Conservation (phyloP, 331 rosid genomes). For the Malus hybrid region DNA sequence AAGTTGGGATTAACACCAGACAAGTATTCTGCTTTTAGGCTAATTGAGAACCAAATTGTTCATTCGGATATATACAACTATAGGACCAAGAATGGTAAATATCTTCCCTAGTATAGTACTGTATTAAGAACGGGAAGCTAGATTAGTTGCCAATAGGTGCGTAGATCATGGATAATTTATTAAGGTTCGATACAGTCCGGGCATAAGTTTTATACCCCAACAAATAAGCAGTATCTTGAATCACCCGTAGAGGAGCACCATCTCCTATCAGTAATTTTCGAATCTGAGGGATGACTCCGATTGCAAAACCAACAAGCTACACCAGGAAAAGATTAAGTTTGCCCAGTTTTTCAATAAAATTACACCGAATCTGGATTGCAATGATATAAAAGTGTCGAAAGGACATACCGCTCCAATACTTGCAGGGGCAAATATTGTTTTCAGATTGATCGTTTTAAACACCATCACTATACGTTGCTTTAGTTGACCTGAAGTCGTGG, state of each 20-base stretch:
- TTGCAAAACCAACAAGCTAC: constrained; percentile 34
- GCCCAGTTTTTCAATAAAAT: neutral
- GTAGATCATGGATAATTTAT: too few species aligned
- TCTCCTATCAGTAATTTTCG: constrained; percentile 27
- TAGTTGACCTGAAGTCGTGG: neutral
- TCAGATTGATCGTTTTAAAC: constrained; percentile 21
- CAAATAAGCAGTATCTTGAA: constrained; percentile 39
- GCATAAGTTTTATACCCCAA: constrained; percentile 29
- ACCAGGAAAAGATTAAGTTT: neutral
- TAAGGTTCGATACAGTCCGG: constrained; percentile 8
- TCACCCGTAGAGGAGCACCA: constrained; percentile 38
- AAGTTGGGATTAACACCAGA: too few species aligned
- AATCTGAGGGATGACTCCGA: constrained; percentile 34
- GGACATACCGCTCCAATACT: constrained; percentile 38
- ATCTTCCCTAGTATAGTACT: too few species aligned
- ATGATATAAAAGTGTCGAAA: neutral
- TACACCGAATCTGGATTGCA: neutral
- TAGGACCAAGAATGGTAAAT: too few species aligned
- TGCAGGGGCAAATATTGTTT: constrained; percentile 40
- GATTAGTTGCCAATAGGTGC: too few species aligned
- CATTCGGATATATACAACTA: too few species aligned
- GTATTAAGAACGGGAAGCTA: too few species aligned
- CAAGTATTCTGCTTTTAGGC: too few species aligned
- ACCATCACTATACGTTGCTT: constrained; percentile 6
- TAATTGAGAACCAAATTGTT: too few species aligned